Evolutionary conservation across 495 filamentous ascomycete genomes (phyloP), one percentile per base, ranked within the genome.

Genomic region (Lasiosphaeria hispida): DNA sequence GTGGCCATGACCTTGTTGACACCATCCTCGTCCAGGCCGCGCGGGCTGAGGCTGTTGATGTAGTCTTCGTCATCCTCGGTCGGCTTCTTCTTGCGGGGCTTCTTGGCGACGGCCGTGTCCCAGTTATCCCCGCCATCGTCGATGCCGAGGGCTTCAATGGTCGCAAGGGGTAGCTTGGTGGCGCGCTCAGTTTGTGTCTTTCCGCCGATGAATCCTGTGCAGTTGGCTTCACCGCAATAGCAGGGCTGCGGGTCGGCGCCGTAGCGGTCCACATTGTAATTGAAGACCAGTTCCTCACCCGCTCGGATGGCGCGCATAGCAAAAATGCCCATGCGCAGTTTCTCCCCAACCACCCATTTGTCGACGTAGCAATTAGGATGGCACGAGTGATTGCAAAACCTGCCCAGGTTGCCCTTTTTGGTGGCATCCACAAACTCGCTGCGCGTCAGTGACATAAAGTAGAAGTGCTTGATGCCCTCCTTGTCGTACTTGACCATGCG

Each of bases 341-440:
- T 97, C 66, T 95, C 89, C n/a, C 92, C 92, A 37, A 97, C 92
- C 48, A 99, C 91, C 94, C 94, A 99, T 71, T 99, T 99, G 77
- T 99, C 94, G 60, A 97, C 93, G 74, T 94, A 97, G 75, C 93
- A 97, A 65, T 99, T 99, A 0, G 94, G 94, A 68, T 94, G 96
- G 81, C 94, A 99, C 18, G 95, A 97, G 63, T 99, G 94, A 69
- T 99, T 99, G 80, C 95, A 97, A 68, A 99, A 99, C 17, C 94
- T 85, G 38, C 92, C 94, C 11, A 99, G 82, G 67, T 97, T 96
- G 38, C 94, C 94, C 68, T 89, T 95, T 68, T 95, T 97, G 33
- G 94, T 99, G 10, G 94, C 94, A 73, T 99, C 94, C 56, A 99
- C 90, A 63, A 97, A 99, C 75, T 97, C 93, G 62, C 85, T 89